These are phyloP conservation scores for Metahyphopichia silvanorum DNA, from an alignment of 805 yeast genomes.

Conservation along the genomic window DNA sequence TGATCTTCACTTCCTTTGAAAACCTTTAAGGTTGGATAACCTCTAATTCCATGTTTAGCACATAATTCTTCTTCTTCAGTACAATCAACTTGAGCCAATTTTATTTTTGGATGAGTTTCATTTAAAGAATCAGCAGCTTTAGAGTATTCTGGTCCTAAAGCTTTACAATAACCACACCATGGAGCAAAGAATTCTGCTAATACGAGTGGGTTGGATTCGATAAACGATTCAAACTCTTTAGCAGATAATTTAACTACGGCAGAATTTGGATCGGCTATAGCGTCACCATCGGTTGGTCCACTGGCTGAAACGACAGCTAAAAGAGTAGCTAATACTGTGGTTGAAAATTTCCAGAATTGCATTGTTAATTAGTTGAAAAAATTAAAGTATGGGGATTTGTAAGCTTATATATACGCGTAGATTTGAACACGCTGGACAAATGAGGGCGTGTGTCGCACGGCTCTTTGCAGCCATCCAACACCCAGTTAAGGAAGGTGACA, in stretches of 20 bases:
- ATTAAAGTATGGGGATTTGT: too few species aligned
- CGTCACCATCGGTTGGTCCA: constrained; percentile 50
- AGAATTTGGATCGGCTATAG: constrained; percentile 76
- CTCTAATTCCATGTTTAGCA: constrained; percentile 62
- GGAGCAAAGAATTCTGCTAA: constrained; percentile 90
- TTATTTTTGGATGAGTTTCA: constrained; percentile 51
- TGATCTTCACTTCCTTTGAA: constrained; percentile 50
- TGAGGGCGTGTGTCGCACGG: too few species aligned
- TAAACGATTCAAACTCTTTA: constrained; percentile 61
- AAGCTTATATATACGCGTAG: too few species aligned
- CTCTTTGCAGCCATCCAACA: too few species aligned
- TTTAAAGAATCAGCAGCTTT: constrained; percentile 66
- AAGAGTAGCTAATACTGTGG: constrained; percentile 32
- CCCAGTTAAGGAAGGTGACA: too few species aligned
- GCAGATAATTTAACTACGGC: constrained; percentile 80
- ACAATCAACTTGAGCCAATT: constrained; percentile 83
- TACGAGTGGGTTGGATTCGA: constrained; percentile 72
- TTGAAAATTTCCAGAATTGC: constrained; percentile 42
- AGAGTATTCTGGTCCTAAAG: constrained; percentile 75
- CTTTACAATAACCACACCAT: constrained; percentile 98
- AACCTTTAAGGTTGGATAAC: constrained; percentile 82
- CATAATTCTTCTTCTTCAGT: constrained; percentile 74
- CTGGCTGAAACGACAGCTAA: constrained; percentile 37
- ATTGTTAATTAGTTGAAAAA: too few species aligned
- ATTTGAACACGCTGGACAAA: too few species aligned